These are phyloP conservation scores for Calonectria leucothoes DNA, from an alignment of 2,329 filamentous ascomycete genomes.

Conservation along the genomic window DNA sequence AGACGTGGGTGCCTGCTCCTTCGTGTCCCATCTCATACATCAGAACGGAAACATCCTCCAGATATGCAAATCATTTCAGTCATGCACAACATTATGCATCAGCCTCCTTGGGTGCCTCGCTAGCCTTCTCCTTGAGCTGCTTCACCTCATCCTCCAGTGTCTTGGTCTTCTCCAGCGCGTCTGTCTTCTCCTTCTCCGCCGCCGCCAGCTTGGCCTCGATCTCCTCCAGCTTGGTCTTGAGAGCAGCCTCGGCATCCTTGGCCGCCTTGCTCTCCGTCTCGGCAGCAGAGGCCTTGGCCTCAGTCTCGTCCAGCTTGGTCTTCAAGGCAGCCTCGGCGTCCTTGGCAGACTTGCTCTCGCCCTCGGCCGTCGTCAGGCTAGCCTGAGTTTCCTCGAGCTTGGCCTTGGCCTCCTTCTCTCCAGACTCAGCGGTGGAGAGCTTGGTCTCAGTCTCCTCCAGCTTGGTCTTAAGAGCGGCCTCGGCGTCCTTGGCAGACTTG, in stretches of 20 bases:
- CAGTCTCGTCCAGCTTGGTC: slow-evolving; percentile 16
- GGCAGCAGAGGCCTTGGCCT: slow-evolving; percentile 1
- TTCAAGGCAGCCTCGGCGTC: slow-evolving; percentile 6
- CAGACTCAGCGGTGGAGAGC: slow-evolving; percentile 21
- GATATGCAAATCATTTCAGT: slow-evolving; percentile 26
- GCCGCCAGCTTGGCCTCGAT: slow-evolving; percentile 14
- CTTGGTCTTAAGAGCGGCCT: slow-evolving; percentile 34
- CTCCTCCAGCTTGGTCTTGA: slow-evolving; percentile 29
- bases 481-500: slow-evolving; percentile 11
- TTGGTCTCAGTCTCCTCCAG: slow-evolving; percentile 33
- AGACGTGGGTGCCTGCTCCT: slow-evolving; percentile 44
- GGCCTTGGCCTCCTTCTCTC: slow-evolving; percentile 29
- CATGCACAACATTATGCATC: slow-evolving; percentile 18
- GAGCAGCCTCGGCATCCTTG: slow-evolving; percentile 28
- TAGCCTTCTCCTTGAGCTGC: slow-evolving; percentile 27
- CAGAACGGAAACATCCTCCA: slow-evolving; percentile 25
- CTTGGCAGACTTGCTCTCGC: slow-evolving; percentile 24
- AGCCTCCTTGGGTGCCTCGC: slow-evolving; percentile 19
- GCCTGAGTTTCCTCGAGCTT: slow-evolving; percentile 33
- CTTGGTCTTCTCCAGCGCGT: slow-evolving; percentile 17
- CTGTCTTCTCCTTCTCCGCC: slow-evolving; percentile 31
- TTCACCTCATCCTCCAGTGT: slow-evolving; percentile 26
- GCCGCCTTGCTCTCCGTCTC: slow-evolving; percentile 32
- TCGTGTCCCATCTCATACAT: slow-evolving; percentile 40
- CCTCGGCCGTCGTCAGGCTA: slow-evolving; percentile 3